These are phyloP conservation scores for Pseudohyphozyma bogoriensis DNA, from an alignment of 768 basidiomycete species.

Conservation along the genomic window DNA sequence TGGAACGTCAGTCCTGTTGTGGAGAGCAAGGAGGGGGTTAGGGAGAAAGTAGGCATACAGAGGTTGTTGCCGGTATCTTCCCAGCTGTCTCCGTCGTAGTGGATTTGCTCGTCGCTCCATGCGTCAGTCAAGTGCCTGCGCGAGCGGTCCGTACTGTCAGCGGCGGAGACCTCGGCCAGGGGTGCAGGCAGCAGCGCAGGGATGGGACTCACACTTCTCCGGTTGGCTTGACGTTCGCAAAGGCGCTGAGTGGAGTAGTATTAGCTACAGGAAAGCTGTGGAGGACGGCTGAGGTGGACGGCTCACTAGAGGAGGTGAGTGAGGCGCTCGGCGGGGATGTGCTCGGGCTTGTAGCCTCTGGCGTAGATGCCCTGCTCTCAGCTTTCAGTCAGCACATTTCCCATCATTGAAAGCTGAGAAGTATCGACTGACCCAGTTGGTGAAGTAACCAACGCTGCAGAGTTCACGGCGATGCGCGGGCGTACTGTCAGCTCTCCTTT, in stretches of 20 bases:
- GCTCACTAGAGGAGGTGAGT: conserved; percentile 43
- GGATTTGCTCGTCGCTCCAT: conserved; percentile 96
- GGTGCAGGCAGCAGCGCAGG: background rate
- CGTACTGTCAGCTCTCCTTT: background rate
- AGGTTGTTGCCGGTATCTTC: conserved; percentile 80
- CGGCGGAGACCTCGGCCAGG: background rate
- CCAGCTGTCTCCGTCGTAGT: conserved; percentile 92
- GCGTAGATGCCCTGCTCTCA: conserved; percentile 60
- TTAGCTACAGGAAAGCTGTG: background rate
- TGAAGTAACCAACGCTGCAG: conserved; percentile 26
- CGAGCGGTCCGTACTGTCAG: too few relatives aligned
- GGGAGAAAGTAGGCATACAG: conserved; percentile 36
- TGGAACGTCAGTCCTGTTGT: too few relatives aligned
- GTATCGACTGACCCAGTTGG: conserved; percentile 52
- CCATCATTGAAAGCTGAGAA: background rate
- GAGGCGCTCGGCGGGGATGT: conserved; percentile 71
- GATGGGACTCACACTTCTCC: conserved; percentile 24
- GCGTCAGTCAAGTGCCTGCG: conserved; percentile 58
- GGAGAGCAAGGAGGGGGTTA: background rate
- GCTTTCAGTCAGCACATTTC: background rate
- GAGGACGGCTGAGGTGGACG: background rate
- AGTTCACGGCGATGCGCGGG: background rate
- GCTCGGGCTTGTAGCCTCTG: conserved; percentile 75
- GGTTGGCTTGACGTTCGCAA: conserved; percentile 61
- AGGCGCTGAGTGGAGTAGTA: too few relatives aligned